Conservation (phyloP, 148 eudicot genomes). For the Tetragonia tetragonoides region DNA sequence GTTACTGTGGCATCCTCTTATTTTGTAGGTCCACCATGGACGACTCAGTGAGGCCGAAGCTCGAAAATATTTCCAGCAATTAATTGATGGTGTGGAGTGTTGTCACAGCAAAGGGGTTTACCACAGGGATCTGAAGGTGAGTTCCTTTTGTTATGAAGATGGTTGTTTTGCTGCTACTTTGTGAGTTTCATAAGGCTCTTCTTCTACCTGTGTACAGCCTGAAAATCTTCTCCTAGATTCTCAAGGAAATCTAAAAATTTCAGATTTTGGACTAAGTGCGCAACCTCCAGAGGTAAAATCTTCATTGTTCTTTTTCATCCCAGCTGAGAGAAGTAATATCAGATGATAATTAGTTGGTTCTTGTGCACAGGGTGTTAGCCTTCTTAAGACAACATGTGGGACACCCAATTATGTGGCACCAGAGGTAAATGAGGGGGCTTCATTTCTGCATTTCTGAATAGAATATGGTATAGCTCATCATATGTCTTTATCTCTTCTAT, state of each 20-base stretch:
- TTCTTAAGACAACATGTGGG: constrained; percentile 93
- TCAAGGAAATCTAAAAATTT: constrained; percentile 85
- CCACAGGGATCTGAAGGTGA: constrained; percentile 93
- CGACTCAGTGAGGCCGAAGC: constrained; percentile 89
- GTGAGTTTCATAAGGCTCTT: constrained; percentile 13
- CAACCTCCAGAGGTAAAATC: constrained; percentile 74
- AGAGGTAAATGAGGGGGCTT: constrained; percentile 55
- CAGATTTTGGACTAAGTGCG: constrained; percentile 98
- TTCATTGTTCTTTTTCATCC: neutral
- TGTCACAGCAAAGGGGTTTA: constrained; percentile 96
- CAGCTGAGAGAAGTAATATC: constrained; percentile 9
- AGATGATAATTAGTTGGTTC: constrained; percentile 10
- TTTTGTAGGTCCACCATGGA: constrained; percentile 73
- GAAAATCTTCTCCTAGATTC: constrained; percentile 97
- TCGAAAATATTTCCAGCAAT: constrained; percentile 79
- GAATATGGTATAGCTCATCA: neutral
- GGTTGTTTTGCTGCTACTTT: constrained; percentile 17
- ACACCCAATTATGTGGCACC: constrained; percentile 99
- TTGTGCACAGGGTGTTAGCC: constrained; percentile 71
- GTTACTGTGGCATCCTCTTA: neutral
- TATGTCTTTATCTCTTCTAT: constrained; percentile 18
- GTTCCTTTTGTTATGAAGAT: constrained; percentile 14
- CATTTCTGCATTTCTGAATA: neutral
- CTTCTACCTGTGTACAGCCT: constrained; percentile 55
- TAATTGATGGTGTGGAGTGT: constrained; percentile 86